Conservation (phyloP, 352 stramenopile species). For the Globisporangium alternatum region DNA sequence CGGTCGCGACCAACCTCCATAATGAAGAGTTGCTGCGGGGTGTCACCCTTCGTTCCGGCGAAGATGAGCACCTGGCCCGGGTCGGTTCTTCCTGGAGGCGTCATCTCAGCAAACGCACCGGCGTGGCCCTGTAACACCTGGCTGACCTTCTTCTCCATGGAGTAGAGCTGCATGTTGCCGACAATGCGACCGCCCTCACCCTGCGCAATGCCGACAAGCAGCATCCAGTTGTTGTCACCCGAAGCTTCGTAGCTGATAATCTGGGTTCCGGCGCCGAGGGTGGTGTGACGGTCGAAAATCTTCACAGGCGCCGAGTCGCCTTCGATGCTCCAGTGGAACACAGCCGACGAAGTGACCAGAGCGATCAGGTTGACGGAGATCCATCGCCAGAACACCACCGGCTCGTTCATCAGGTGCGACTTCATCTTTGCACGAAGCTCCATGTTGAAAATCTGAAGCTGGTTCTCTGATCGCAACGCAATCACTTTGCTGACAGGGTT, state of each 20-base stretch:
- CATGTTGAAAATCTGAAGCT: conserved; percentile 99
- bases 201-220: conserved; percentile 97
- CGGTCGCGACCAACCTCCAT: conserved; percentile 99
- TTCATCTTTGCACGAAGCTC: conserved; percentile 99
- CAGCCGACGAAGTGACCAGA: conserved; percentile 94
- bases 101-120: conserved; percentile 96
- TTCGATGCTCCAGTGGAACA: conserved; percentile 99
- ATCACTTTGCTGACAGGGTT: conserved; percentile 96
- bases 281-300: conserved; percentile 97
- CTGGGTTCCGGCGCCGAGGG: conserved; percentile 92
- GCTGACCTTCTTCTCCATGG: conserved; percentile 98
- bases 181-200: conserved; percentile 91
- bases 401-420: conserved; percentile 89
- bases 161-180: conserved; percentile 99
- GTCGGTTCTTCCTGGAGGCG: conserved; percentile 92
- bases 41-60: conserved; percentile 78
- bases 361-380: conserved; percentile 96
- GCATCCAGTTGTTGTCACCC: conserved; percentile 97
- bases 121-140: conserved; percentile 97
- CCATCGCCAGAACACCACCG: conserved; percentile 99
- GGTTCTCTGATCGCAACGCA: conserved; percentile 84
- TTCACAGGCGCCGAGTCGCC: conserved; percentile 91
- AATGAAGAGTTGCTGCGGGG: conserved; percentile 91
- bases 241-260: conserved; percentile 99
- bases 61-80: conserved; percentile 87